A percentile compares a stretch with the other conserved stretches of the same genome.
These are phyloP conservation scores for Lichtheimia ornata DNA, from an alignment of 371 early-diverging fungal species.

Conservation along the genomic window DNA sequence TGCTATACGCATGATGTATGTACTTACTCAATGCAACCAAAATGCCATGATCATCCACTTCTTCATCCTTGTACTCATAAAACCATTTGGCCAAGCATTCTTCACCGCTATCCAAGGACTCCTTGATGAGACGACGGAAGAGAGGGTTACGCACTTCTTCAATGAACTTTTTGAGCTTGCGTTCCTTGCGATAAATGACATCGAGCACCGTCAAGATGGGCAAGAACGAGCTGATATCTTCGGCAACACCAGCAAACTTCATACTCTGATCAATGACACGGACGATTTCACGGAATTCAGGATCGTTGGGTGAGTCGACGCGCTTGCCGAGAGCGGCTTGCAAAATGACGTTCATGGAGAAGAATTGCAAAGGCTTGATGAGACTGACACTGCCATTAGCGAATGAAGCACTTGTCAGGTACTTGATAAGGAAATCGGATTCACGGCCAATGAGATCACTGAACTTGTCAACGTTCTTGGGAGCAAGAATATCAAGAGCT, in stretches of 20 bases:
- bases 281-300: slow-evolving; percentile 14
- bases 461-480: slow-evolving; percentile 16
- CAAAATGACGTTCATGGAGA: slow-evolving; percentile 18
- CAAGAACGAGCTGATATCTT: slow-evolving; percentile 24
- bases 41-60: slow-evolving; percentile 22
- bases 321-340: slow-evolving; percentile 14
- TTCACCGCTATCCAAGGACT: slow-evolving; percentile 9
- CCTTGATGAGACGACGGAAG: slow-evolving; percentile 15
- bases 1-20: background rate
- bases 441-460: slow-evolving; percentile 8
- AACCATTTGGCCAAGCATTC: slow-evolving; percentile 22
- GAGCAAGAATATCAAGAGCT: slow-evolving; percentile 18
- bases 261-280: slow-evolving; percentile 9
- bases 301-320: slow-evolving; percentile 13
- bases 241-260: slow-evolving; percentile 11
- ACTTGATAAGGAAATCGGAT: slow-evolving; percentile 9
- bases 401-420: slow-evolving; percentile 2
- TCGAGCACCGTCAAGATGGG: slow-evolving; percentile 14
- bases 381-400: slow-evolving; percentile 7
- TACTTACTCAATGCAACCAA: slow-evolving; percentile 23
- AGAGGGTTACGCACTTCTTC: slow-evolving; percentile 10
- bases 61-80: slow-evolving; percentile 14
- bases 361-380: slow-evolving; percentile 13
- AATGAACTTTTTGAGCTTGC: slow-evolving; percentile 6
- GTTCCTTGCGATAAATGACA: slow-evolving; percentile 13